Conservation (phyloP, 2,329 filamentous ascomycete genomes). For the Fusarium pseudoanthophilum region DNA sequence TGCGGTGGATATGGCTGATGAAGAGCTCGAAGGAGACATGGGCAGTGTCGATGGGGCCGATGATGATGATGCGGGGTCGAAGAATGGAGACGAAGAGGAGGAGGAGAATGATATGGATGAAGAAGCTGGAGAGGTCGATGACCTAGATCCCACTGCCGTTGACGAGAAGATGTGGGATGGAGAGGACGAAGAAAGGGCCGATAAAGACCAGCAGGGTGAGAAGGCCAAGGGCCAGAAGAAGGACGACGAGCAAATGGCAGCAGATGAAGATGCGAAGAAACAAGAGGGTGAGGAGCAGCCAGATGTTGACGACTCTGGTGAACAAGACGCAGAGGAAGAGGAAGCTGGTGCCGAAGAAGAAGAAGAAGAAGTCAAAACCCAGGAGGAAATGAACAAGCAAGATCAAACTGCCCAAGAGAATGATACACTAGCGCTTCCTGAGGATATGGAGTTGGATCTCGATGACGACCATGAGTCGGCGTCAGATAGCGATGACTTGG, state of each 20-base stretch:
- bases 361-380: constrained; percentile 65
- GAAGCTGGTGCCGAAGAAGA: constrained; percentile 71
- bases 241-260: constrained; percentile 69
- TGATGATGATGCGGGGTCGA: constrained; percentile 68
- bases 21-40: constrained; percentile 89
- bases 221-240: constrained; percentile 76
- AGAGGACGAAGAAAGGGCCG: constrained; percentile 78
- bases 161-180: constrained; percentile 99
- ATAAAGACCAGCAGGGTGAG: constrained; percentile 83
- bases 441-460: constrained; percentile 87
- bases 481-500: constrained; percentile 66
- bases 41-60: constrained; percentile 72
- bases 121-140: constrained; percentile 89
- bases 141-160: constrained; percentile 86
- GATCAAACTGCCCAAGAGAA: constrained; percentile 84
- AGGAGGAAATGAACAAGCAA: constrained; percentile 68
- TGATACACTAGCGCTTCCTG: constrained; percentile 83
- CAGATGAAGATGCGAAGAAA: constrained; percentile 68
- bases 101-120: constrained; percentile 85
- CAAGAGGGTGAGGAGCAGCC: constrained; percentile 52
- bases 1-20: constrained; percentile 90
- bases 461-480: constrained; percentile 74
- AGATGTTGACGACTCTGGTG: constrained; percentile 58
- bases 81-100: constrained; percentile 71
- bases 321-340: constrained; percentile 64